Percentiles rank a stretch among this genome's conserved stretches.
Evolutionary conservation across 1,284 basidiomycete genomes (phyloP).

Genomic region (Irpex sp.): DNA sequence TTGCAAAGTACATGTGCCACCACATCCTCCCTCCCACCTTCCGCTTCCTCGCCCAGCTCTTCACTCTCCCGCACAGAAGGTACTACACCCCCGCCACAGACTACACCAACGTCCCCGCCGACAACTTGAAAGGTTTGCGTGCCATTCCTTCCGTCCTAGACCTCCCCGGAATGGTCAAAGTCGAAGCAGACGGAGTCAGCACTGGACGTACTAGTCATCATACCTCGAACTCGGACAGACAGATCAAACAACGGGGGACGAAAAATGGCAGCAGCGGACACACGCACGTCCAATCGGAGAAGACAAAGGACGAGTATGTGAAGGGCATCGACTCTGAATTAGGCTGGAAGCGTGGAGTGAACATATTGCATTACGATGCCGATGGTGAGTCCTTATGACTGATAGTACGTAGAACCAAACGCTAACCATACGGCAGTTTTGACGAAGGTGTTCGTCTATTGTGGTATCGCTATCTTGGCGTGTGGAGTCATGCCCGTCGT

Average conservation of each 20-base stretch:
- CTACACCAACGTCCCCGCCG: conserved; percentile 65
- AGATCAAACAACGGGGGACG: conserved; percentile 4
- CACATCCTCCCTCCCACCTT: conserved; percentile 78
- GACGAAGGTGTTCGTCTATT: conserved; percentile 90
- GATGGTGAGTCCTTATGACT: conserved; percentile 55
- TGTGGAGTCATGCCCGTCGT: conserved; percentile 58
- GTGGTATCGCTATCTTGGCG: conserved; percentile 76
- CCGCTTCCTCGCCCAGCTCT: conserved; percentile 60
- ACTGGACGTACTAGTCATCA: conserved; percentile 15
- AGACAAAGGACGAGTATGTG: conserved; percentile 30
- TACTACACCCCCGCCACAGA: conserved; percentile 90
- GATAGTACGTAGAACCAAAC: not conserved
- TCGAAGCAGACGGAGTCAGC: conserved; percentile 29
- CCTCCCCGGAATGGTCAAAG: conserved; percentile 46
- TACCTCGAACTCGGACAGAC: not conserved
- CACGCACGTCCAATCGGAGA: conserved; percentile 7
- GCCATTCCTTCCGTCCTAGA: conserved; percentile 87
- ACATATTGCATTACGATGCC: conserved; percentile 77
- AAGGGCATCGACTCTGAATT: conserved; percentile 18
- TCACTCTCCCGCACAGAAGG: conserved; percentile 70
- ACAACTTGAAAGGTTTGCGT: conserved; percentile 45
- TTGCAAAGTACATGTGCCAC: conserved; percentile 77
- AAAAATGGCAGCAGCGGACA: conserved; percentile 9
- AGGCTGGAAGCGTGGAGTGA: conserved; percentile 26
- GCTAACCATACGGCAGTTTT: conserved; percentile 49